Evolutionary conservation across 2,329 filamentous ascomycete species (phyloP).

Genomic region (Aspergillus candidus): DNA sequence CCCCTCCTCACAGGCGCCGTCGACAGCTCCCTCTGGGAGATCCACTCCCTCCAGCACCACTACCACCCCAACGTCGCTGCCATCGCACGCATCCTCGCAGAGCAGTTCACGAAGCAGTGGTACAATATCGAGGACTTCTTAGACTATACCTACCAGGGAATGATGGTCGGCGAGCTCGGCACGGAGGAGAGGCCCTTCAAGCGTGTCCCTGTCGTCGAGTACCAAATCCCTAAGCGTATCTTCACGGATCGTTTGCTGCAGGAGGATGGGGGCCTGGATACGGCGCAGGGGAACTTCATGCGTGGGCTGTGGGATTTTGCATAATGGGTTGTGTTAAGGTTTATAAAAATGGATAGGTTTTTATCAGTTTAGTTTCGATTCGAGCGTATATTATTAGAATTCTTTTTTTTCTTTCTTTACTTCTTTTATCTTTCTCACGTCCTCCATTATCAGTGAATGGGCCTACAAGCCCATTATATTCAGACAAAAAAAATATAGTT

Average conservation of each 20-base stretch:
- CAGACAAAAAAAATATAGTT: no score
- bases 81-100: conserved; percentile 84
- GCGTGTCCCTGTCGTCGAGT: conserved; percentile 84
- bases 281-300: conserved; percentile 31
- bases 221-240: conserved; percentile 83
- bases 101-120: conserved; percentile 93
- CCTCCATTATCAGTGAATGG: neutral
- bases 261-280: conserved; percentile 37
- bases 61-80: conserved; percentile 97
- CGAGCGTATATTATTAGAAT: conserved; percentile 14
- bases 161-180: conserved; percentile 73
- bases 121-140: conserved; percentile 98
- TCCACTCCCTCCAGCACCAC: conserved; percentile 83
- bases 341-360: conserved; percentile 1
- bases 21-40: conserved; percentile 90
- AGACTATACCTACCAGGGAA: conserved; percentile 74
- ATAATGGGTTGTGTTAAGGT: conserved; percentile 4
- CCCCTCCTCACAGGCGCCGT: conserved; percentile 82
- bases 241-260: conserved; percentile 47
- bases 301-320: conserved; percentile 36
- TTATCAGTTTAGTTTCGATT: conserved; percentile 8
- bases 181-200: conserved; percentile 64
- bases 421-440: neutral
- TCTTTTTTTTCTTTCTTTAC: conserved; percentile 3
- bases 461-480: neutral